Evolutionary conservation across 495 filamentous ascomycete genomes (phyloP), one percentile per base, ranked within the genome.

Genomic region (Mytilinidion resinicola): DNA sequence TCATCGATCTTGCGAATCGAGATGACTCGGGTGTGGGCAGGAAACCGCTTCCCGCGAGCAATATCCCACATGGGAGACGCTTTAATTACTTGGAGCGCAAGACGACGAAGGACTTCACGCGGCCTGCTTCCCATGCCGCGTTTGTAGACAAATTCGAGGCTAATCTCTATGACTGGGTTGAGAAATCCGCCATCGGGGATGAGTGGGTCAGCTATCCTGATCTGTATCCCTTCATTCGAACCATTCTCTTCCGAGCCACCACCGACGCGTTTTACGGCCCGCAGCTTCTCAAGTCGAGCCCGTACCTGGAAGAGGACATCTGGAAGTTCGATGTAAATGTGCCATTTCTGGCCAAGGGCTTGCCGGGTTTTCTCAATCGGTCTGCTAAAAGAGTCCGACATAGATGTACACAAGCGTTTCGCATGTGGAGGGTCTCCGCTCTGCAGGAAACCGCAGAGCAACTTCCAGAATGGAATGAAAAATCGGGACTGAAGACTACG

Each of bases 251-350:
- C 53, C 49, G 43, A 30, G 61, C 60, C 20, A 58, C 57, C 11
- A 64, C 65, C 9, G 57, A 50, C 4, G 57, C 68, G 0, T 50
- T 70, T 17, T 53, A 65, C n/a, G 68, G 68, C 6, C 47, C 48
- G 15, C n/a, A 57, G 11, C 11, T 70, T 20, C 49, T 67, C 14
- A 41, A 63, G 36, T 42, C 59, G 52, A 60, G 60, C 47, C 68
- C 68, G 1, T 48, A 53, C 9, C 58, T 61, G 41, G 55, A 47
- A 37, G 42, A 56, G 42, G 61, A 67, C 52, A 69, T 69, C 48
- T 65, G 48, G 36, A 49, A 44, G 19, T 70, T 69, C 50, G 68
- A 70, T 51, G 36, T 43, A 17, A 49, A 59, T 9, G 56, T 65
- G 19, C 10, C 60, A 21, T 41, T 20, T 34, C 55, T 66, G 48